Conservation (phyloP, 169 alveolate genomes). For the Besnoitia besnoiti region DNA sequence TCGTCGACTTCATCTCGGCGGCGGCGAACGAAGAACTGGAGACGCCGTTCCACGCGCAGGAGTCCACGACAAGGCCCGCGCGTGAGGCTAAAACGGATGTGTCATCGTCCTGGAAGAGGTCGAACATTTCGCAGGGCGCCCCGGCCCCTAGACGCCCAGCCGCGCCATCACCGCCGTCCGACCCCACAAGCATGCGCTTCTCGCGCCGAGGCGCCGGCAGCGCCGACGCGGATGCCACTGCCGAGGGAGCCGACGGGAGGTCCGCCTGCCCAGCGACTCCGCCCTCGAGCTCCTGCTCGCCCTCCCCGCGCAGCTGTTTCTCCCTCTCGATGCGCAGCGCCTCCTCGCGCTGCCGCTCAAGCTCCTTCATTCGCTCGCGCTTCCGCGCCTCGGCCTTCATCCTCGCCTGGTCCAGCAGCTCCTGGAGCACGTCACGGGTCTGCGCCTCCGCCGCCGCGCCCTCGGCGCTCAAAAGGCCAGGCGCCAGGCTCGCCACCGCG, state of each 20-base stretch:
- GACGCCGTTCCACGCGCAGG: neutral
- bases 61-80: neutral
- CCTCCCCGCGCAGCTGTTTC: no score
- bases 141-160: neutral
- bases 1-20: neutral
- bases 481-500: neutral
- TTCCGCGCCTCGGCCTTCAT: neutral
- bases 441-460: neutral
- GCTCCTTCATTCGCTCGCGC: neutral
- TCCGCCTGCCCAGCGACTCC: neutral
- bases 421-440: neutral
- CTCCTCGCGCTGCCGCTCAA: conserved; percentile 21
- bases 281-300: neutral
- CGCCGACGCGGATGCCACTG: neutral
- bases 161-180: neutral
- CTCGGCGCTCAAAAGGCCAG: neutral
- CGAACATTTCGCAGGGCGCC: neutral
- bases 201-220: neutral
- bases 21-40: neutral
- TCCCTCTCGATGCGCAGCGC: neutral
- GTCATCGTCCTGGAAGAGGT: neutral
- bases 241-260: neutral
- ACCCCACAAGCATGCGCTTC: neutral
- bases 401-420: neutral
- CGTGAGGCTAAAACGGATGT: neutral